Percentiles rank a stretch among this genome's conserved stretches.
These are phyloP conservation scores for Rhodotorula taiwanensis DNA, from an alignment of 768 basidiomycete species.

Conservation along the genomic window DNA sequence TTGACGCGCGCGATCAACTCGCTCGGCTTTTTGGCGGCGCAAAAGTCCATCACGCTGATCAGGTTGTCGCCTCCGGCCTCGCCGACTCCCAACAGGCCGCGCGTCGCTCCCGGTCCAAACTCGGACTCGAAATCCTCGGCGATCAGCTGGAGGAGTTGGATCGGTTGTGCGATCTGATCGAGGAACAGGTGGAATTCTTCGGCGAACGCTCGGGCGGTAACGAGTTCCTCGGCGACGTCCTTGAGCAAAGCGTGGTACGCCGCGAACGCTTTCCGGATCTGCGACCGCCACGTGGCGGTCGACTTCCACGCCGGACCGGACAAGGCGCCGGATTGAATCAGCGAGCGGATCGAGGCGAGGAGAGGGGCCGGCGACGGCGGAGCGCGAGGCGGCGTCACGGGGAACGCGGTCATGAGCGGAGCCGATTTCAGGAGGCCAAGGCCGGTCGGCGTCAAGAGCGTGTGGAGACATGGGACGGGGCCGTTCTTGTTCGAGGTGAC, in stretches of 20 bases:
- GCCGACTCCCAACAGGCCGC: conserved; percentile 30
- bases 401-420: conserved; percentile 34
- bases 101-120: conserved; percentile 29
- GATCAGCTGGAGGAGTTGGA: conserved; percentile 33
- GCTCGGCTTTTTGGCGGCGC: conserved; percentile 25
- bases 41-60: conserved; percentile 30
- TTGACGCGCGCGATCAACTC: conserved; percentile 29
- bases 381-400: conserved; percentile 24
- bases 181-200: conserved; percentile 35
- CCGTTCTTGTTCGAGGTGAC: conserved; percentile 21
- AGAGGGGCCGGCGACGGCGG: conserved; percentile 23
- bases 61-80: conserved; percentile 33
- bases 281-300: conserved; percentile 24
- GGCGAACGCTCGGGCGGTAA: conserved; percentile 16
- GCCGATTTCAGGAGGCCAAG: conserved; percentile 33
- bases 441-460: conserved; percentile 31
- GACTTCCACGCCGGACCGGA: conserved; percentile 15
- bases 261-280: conserved; percentile 29
- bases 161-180: conserved; percentile 32
- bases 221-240: conserved; percentile 32
- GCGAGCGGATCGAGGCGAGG: conserved; percentile 31
- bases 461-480: conserved; percentile 29
- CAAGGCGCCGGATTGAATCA: conserved; percentile 21
- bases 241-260: conserved; percentile 27
- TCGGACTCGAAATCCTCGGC: conserved; percentile 36